Evolutionary conservation across 1,284 basidiomycete species (phyloP), one percentile per base, ranked within the genome.

Genomic region (Naganishia sp.): DNA sequence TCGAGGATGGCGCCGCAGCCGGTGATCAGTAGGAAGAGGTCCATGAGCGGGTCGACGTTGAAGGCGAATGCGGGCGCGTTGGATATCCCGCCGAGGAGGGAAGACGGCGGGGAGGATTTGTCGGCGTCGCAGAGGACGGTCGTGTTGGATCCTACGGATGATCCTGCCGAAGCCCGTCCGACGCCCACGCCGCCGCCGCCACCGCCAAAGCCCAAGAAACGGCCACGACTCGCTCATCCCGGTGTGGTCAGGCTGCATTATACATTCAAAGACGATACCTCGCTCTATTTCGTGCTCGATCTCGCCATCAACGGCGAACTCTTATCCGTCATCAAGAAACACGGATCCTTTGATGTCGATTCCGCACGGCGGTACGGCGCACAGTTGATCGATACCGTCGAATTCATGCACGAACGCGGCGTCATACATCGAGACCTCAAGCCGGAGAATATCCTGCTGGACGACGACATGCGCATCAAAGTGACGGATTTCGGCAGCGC

Each of bases 401-500:
- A 87, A 56, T 94, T 89, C 78, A 94, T 97, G 84, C 94, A 97
- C 75, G 83, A 84, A 56, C 88, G 88, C 72, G 90, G 89, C 5
- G 87, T 97, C 61, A 88, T 94, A 50, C 94, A 97, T 75, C 88
- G 94, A 84, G 92, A 94, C 78, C 83, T 95, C 48, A 96, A 95
- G 79, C 93, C 93, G 1, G 92, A 96, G 79, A 96, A 96, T 78
- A 85, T 98, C 49, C 82, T 99, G 16, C 83, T 98, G 48, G 92
- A 94, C 73, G 85, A 86, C 56, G 84, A 88, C 23, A 90, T 88
- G 81, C 86, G 92, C 59, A 86, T 97, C 78, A 97, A 95, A 79
- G 86, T 99, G 23, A 92, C 94, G 33, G 96, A 99, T 79, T 99
- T 99, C 80, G 96, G 96, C 11, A 96, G 93, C 21, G 94, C 92